Conservation (phyloP, 1,284 basidiomycete species). For the Wallemia ichthyophaga region DNA sequence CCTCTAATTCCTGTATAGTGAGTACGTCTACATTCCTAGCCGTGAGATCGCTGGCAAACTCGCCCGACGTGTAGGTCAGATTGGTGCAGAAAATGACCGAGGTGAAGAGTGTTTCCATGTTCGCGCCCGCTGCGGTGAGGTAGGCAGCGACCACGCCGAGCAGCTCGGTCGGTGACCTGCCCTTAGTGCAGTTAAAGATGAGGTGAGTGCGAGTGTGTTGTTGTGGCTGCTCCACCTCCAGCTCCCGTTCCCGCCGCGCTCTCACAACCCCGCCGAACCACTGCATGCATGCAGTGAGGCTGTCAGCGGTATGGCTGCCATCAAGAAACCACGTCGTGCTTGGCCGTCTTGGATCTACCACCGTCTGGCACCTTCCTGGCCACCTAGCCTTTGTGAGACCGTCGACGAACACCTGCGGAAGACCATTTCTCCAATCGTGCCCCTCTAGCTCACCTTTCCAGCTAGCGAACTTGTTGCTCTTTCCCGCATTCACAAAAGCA, state of each 20-base stretch:
- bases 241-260: too few species aligned
- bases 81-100: conserved; percentile 84
- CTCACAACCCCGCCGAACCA: conserved; percentile 28
- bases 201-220: conserved; percentile 26
- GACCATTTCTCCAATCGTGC: conserved; percentile 11
- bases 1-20: conserved; percentile 34
- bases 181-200: conserved; percentile 87
- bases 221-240: background rate
- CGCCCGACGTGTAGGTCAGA: conserved; percentile 64
- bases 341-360: conserved; percentile 25
- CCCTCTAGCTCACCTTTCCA: background rate
- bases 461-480: too few species aligned
- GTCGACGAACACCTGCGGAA: conserved; percentile 26
- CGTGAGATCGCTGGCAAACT: conserved; percentile 46
- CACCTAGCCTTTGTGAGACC: conserved; percentile 46
- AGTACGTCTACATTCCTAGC: conserved; percentile 31
- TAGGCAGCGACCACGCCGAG: conserved; percentile 29
- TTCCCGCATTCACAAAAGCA: conserved; percentile 24
- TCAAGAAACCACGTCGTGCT: conserved; percentile 61
- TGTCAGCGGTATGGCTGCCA: conserved; percentile 83
- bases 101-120: conserved; percentile 31
- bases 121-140: conserved; percentile 14
- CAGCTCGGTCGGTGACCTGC: conserved; percentile 46
- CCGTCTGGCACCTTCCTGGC: conserved; percentile 88
- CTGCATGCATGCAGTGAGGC: conserved; percentile 49